Percentiles rank a stretch among this genome's conserved stretches.
Evolutionary conservation across 2,329 filamentous ascomycete genomes (phyloP).

Genomic region (Passalora sequoiae): DNA sequence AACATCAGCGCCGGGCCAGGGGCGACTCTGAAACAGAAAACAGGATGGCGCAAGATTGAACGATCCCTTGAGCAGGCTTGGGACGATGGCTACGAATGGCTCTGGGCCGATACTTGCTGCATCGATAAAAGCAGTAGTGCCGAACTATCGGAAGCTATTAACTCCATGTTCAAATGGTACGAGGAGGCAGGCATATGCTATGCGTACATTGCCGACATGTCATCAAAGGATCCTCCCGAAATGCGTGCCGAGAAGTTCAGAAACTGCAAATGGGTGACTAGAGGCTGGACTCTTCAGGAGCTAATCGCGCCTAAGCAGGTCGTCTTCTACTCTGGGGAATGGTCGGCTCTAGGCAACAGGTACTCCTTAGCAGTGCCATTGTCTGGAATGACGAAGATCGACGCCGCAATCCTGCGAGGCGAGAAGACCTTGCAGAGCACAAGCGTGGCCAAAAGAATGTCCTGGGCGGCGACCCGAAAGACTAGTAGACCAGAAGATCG

Average conservation of each 20-base stretch:
- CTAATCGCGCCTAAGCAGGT: conserved; percentile 4
- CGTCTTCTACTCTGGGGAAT: background rate
- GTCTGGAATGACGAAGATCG: conserved; percentile 28
- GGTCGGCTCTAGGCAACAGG: conserved; percentile 7
- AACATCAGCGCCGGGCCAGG: background rate
- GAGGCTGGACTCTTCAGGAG: conserved; percentile 14
- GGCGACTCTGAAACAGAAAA: background rate
- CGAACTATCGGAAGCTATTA: conserved; percentile 19
- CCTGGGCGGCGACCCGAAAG: conserved; percentile 10
- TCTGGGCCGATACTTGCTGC: conserved; percentile 22
- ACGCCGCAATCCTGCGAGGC: conserved; percentile 1
- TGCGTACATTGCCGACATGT: conserved; percentile 24
- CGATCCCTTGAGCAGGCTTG: conserved; percentile 3
- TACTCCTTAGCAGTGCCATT: conserved; percentile 13
- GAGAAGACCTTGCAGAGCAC: background rate
- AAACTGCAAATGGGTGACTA: background rate
- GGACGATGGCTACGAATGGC: conserved; percentile 10
- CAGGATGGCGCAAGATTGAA: conserved; percentile 1
- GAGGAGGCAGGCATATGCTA: conserved; percentile 22
- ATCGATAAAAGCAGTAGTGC: conserved; percentile 18
- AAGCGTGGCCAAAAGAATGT: conserved; percentile 7
- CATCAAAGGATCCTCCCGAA: conserved; percentile 10
- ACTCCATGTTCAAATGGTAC: conserved; percentile 21
- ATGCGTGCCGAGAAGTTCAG: background rate
- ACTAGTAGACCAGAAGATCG: conserved; percentile 11